Base-by-base conservation (phyloP, 1,139 yeast genomes). In the Pichia norvegensis region DNA sequence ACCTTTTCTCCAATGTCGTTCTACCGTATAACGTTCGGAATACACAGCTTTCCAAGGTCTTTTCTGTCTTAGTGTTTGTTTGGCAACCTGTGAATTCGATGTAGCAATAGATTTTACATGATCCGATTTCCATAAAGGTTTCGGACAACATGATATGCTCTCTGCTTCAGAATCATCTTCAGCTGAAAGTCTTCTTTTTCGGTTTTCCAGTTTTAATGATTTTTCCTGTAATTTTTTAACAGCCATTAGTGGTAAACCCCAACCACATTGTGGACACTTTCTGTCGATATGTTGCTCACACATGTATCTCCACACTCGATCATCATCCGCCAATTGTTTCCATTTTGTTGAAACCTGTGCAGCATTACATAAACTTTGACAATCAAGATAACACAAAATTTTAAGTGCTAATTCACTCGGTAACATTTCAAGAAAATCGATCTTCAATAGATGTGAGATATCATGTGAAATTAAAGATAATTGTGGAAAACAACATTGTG, bases 251-350 rank as follows among this genome's bases (percentile, higher is more conserved):
- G 98, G 98, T 55, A 92, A 71, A 6, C 98, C 98, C 98, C 98
- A 92, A 11, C 98, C 98, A 69, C 98, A 92, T 62, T 86, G 87
- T 39, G 97, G 95, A 66, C 98, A 92, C 64, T 92, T 92, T 50
- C 95, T 73, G 65, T 92, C 98, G 48, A 92, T 92, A 63, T 92
- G 98, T 65, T 92, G 98, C 63, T 88, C 96, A 64, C 98, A 92
- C 92, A 92, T 84, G 56, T 92, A 88, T 63, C 92, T 95, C 98
- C 98, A 92, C 7, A 92, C 97, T 45, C 95, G 69, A 60, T 92
- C 97, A 62, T 90, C 97, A 64, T 92, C 97, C 1, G 98, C 97
- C 46, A 92, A 68, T 45, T 71, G 69, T 59, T 85, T 81, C 98
- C 98, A 92, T 47, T 76, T 77, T 45, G 79, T 74, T 38, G 90